Evolutionary conservation across 768 basidiomycete genomes (phyloP), one percentile per base, ranked within the genome.

Genomic region (Myochromella boudieri): DNA sequence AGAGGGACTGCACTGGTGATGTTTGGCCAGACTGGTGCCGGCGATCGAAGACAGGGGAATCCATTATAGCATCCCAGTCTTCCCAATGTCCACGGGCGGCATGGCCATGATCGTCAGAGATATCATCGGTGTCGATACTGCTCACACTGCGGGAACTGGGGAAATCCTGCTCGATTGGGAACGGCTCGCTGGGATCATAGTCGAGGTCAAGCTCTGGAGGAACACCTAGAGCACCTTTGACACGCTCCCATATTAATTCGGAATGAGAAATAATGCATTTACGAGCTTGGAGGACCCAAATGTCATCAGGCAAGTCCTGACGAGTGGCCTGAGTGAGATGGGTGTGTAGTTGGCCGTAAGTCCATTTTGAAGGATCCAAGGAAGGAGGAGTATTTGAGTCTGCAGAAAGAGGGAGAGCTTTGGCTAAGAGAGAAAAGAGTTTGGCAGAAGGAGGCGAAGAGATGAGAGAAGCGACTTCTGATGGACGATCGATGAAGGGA

Each of bases 241-340:
- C 71, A 46, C 91, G 80, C 63, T 95, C 91, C 93, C 93, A 97
- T 45, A 95, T 84, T 31, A 92, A 80, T 58, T 95, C 92, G 11
- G 84, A 87, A 53, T 84, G 85, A 20, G 78, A 67, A 17, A 87
- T 71, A 56, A 95, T 78, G 56, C 91, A 92, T 44, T 74, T 76
- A n/a, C 91, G 82, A 0, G 83, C 79, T 8, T 78, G 77, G 57
- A 76, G 72, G 37, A 85, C 80, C 90, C 91, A 97, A 24, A 81
- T 59, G 15, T 75, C 72, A 57, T 97, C 93, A 2, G 82, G 72
- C 0, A 76, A 82, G 25, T 81, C 67, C 29, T 79, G 70, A 9
- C 91, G 78, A 51, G 85, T 76, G 21, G 82, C 67, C 34, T 68
- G 71, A 12, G 80, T 87, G 27, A 97, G 72, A 70, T 87, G 91